Base-by-base conservation (phyloP, 768 basidiomycete genomes). In the Russula lepida region DNA sequence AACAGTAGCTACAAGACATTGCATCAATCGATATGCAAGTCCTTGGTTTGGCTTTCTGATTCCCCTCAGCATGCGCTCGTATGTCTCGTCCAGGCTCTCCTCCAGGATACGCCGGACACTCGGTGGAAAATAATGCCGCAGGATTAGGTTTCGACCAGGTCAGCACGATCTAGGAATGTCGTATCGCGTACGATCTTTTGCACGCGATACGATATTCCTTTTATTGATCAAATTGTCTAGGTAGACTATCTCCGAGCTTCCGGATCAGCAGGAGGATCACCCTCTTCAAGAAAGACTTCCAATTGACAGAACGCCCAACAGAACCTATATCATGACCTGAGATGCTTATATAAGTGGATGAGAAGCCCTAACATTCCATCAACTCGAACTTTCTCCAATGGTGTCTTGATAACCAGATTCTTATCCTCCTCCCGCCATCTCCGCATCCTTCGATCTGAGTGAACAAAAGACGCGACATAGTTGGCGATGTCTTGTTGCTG, bases 301-400 rank as follows among this genome's bases (percentile, higher is more conserved):
- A 59, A 17, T 37, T 59, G 58, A 15, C 58, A 52, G 13, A 30
- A 50, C 9, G 27, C 57, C 57, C 57, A 58, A 4, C 48, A 15
- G 39, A 58, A 58, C 49, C 57, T 58, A 17, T 37, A 6, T 1
- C 0, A 37, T 19, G 15, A 35, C 13, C 13, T 35, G 8, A 3
- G n/a, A 3, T n/a, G 3, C 39, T 19, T 6, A 12, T 0, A 39
- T 33, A 1, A 23, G 32, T 5, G 7, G 25, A 11, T 4, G 5
- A 19, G 6, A 28, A 11, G 11, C 28, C 17, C 57, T 51, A 33
- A 58, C 57, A 50, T 58, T 4, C 57, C 57, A 32, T 58, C 39
- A n/a, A n/a, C n/a, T n/a, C n/a, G n/a, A n/a, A 39, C 49, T 1
- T 41, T 50, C 21, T 58, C 48, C 17, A 49, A 25, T 39, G 51